Conservation (phyloP, 2,329 filamentous ascomycete genomes). For the Sclerotinia borealis region DNA sequence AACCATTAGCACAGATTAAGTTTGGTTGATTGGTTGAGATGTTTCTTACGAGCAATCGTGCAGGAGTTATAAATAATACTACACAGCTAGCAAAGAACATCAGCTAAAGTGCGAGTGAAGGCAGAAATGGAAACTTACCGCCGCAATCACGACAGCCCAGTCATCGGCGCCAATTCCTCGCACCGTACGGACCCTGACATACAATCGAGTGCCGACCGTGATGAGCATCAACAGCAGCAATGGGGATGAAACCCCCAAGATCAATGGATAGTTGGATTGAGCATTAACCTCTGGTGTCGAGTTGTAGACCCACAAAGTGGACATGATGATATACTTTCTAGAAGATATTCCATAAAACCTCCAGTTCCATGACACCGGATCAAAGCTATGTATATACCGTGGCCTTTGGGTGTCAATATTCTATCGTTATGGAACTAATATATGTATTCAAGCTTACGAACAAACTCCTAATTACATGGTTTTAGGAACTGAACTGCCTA, state of each 20-base stretch:
- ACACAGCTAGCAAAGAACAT: neutral
- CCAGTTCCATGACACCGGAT: neutral
- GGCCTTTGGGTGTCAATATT: neutral
- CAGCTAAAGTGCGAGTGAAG: neutral
- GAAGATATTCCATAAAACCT: neutral
- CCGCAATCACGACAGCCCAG: neutral
- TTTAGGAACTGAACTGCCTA: neutral
- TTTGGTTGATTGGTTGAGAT: neutral
- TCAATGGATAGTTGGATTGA: slow-evolving; percentile 1
- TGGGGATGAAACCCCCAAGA: neutral
- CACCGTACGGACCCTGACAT: slow-evolving; percentile 5
- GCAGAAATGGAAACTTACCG: neutral
- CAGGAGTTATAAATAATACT: neutral
- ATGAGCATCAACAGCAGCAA: slow-evolving; percentile 4
- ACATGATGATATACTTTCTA: neutral
- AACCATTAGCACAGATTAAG: neutral
- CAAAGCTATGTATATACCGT: slow-evolving; percentile 3
- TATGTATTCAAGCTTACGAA: neutral
- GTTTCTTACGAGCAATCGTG: slow-evolving; percentile 1
- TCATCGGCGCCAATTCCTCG: slow-evolving; percentile 9
- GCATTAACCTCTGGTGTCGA: slow-evolving; percentile 3
- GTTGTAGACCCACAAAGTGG: slow-evolving; percentile 11
- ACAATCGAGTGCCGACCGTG: neutral
- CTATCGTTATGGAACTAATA: neutral
- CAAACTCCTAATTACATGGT: neutral